phyloP scores from a whole-genome alignment of 2,329 filamentous ascomycete genomes.

The Didymella lethalis region DNA sequence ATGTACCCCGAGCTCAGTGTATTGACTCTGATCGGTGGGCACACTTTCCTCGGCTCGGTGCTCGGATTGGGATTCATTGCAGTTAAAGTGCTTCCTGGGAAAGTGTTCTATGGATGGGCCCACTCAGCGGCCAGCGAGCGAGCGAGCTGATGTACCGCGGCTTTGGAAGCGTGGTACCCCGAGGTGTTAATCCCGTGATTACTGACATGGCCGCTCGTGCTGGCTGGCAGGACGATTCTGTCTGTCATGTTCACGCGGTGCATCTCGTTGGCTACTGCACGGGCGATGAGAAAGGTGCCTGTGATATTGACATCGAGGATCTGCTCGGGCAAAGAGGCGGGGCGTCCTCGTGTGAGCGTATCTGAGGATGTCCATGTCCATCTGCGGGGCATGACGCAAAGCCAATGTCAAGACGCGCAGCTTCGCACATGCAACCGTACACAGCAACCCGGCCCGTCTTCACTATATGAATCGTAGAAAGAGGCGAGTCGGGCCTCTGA shows the following conservation, averaged over 20 bases:
- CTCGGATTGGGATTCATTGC: conserved; percentile 30
- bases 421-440: not conserved
- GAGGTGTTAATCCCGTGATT: conserved; percentile 53
- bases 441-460: not conserved
- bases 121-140: conserved; percentile 62
- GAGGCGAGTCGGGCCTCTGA: not conserved
- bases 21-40: conserved; percentile 60
- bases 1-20: conserved; percentile 63
- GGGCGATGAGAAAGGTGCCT: conserved; percentile 78
- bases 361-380: not conserved
- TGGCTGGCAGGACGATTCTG: conserved; percentile 36
- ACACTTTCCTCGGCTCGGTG: conserved; percentile 21
- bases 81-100: conserved; percentile 41
- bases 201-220: conserved; percentile 48
- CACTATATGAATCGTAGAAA: not conserved
- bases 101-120: conserved; percentile 50
- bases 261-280: conserved; percentile 54
- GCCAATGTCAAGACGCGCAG: not conserved
- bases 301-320: conserved; percentile 77
- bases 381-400: conserved; percentile 2
- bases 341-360: not conserved
- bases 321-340: conserved; percentile 6
- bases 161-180: conserved; percentile 64
- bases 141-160: conserved; percentile 61
- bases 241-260: conserved; percentile 35